phyloP scores from a whole-genome alignment of 2,329 filamentous ascomycete genomes.

The Apiospora koreana region DNA sequence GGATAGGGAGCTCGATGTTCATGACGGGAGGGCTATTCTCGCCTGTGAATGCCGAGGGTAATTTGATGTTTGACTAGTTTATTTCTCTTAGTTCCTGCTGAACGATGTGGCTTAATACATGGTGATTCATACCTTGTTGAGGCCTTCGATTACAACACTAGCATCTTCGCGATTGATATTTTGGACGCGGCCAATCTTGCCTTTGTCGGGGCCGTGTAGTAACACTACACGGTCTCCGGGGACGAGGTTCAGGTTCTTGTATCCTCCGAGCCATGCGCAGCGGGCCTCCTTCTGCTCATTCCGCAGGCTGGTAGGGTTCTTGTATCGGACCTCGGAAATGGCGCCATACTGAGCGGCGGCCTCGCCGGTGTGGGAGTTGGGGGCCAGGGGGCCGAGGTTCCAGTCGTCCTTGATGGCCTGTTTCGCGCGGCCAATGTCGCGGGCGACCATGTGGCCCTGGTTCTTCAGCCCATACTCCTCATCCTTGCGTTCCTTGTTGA shows the following conservation, averaged over 20 bases:
- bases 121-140: constrained; percentile 60
- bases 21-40: constrained; percentile 41
- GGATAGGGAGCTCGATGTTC: constrained; percentile 56
- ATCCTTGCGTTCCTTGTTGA: constrained; percentile 26
- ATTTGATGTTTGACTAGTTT: constrained; percentile 37
- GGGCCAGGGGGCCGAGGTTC: constrained; percentile 75
- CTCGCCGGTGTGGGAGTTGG: constrained; percentile 70
- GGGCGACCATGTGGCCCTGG: constrained; percentile 29
- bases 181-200: constrained; percentile 76
- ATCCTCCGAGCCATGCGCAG: constrained; percentile 57
- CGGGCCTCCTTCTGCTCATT: constrained; percentile 42
- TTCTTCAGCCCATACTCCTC: constrained; percentile 23
- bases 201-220: constrained; percentile 74
- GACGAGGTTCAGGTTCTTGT: constrained; percentile 61
- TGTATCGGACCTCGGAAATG: constrained; percentile 40
- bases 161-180: constrained; percentile 56
- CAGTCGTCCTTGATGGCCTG: constrained; percentile 72
- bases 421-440: constrained; percentile 48
- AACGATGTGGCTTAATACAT: neutral
- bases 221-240: constrained; percentile 80
- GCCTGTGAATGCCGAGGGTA: constrained; percentile 41
- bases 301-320: constrained; percentile 30
- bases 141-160: constrained; percentile 60
- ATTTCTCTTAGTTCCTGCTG: neutral
- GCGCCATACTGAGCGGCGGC: constrained; percentile 60